A percentile compares a stretch with the other conserved stretches of the same genome.
phyloP scores from a whole-genome alignment of 1,284 basidiomycete genomes.

The Gomphus bonarii region DNA sequence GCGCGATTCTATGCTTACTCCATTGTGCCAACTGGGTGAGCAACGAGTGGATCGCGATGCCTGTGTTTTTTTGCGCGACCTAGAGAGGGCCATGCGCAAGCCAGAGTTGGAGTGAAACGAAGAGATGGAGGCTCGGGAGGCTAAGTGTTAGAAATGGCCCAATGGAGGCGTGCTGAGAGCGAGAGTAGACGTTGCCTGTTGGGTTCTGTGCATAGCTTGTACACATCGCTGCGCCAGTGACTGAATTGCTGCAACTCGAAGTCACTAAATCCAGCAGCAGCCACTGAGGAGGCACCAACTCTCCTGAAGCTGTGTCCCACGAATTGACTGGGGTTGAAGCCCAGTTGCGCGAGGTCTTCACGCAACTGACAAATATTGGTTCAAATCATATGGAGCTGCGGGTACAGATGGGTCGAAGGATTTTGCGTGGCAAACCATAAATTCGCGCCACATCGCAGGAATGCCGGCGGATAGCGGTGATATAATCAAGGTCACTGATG shows the following conservation, averaged over 20 bases:
- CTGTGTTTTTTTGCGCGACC: no score
- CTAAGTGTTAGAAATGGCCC: constrained; percentile 13
- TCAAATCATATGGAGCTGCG: not conserved
- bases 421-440: not conserved
- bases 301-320: constrained; percentile 7
- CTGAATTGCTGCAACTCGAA: constrained; percentile 27
- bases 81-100: no score
- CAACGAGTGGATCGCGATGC: no score
- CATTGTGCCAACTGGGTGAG: no score
- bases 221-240: constrained; percentile 24
- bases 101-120: no score
- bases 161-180: constrained; percentile 22
- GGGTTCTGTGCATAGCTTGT: constrained; percentile 25
- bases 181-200: constrained; percentile 17
- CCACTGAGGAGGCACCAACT: constrained; percentile 22
- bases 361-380: constrained; percentile 3
- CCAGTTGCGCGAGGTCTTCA: not conserved
- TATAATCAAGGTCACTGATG: not conserved
- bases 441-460: not conserved
- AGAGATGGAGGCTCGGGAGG: not conserved
- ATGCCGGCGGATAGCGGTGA: not conserved
- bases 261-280: constrained; percentile 21
- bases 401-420: not conserved
- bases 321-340: not conserved
- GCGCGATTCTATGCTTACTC: no score